phyloP scores from a whole-genome alignment of 208 protist species.

The Naegleria fowleri region DNA sequence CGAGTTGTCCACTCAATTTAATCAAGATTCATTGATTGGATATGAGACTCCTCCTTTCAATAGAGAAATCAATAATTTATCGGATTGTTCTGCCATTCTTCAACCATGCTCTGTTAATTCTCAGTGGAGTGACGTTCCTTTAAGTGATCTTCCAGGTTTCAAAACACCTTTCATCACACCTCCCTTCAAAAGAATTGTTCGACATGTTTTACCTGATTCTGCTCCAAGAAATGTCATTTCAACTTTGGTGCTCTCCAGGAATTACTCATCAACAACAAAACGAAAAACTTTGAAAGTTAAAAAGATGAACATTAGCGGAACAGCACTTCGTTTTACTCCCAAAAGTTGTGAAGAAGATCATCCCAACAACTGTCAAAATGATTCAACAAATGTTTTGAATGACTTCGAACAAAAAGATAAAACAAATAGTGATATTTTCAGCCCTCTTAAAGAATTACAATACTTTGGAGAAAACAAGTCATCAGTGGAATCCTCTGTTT shows the following conservation, averaged over 20 bases:
- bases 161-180: background rate
- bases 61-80: too few relatives aligned
- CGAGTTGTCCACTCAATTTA: too few relatives aligned
- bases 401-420: too few relatives aligned
- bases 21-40: too few relatives aligned
- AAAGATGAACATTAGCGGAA: background rate
- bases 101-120: background rate
- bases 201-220: background rate
- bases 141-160: background rate
- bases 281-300: background rate
- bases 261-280: background rate
- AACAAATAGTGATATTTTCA: background rate
- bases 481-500: background rate
- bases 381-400: too few relatives aligned
- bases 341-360: too few relatives aligned
- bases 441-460: background rate
- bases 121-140: background rate
- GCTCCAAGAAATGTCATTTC: background rate
- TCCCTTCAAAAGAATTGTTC: too few relatives aligned
- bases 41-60: too few relatives aligned
- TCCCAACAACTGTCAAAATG: too few relatives aligned
- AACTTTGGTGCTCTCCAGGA: background rate
- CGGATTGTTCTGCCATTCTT: background rate
- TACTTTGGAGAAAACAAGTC: background rate
- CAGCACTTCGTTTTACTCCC: too few relatives aligned